Base-by-base conservation (phyloP, 2,329 filamentous ascomycete genomes). In the Penicillium psychrosexuale region DNA sequence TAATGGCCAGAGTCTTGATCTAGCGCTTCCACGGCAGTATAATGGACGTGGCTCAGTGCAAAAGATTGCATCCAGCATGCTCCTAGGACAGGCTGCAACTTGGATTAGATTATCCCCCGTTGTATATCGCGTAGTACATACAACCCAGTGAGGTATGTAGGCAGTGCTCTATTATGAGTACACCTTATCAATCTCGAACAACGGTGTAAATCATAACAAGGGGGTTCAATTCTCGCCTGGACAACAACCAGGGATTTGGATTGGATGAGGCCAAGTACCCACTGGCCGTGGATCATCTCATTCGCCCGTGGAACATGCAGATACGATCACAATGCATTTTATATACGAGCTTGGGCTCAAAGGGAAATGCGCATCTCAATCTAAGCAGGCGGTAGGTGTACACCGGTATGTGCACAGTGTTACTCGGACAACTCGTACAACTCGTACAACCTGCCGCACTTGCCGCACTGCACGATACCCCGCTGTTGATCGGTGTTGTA, bases 111-210 rank as follows among this genome's bases (percentile, higher is more conserved):
- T 31, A 47, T 36, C 56, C 31, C 24, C 12, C 15, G 19, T n/a
- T 24, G 34, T 13, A 33, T 52, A 53, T 31, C 40, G 6, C 19
- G 7, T 36, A 27, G 5, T 22, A 31, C 33, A 30, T 19, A 9
- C 11, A 28, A 27, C 13, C 13, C 8, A 33, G 19, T 19, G 43
- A 12, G 17, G 39, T 27, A 15, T 19, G 31, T 27, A 15, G 30
- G 31, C 22, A 36, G 22, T 49, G 39, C 33, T 28, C 7, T 31
- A 28, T 53, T 47, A 53, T 30, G 38, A 49, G 37, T 58, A 52
- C 50, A 22, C 39, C 61, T 59, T 62, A 56, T 63, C 51, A 63
- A 58, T 54, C 45, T 55, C 34, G 19, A n/a, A n/a, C 28, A 37
- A 48, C 28, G 27, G 42, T 7, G n/a, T n/a, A n/a, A n/a, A n/a